Base-by-base conservation (phyloP, 305 asterid species). In the Ruellia speciosa region DNA sequence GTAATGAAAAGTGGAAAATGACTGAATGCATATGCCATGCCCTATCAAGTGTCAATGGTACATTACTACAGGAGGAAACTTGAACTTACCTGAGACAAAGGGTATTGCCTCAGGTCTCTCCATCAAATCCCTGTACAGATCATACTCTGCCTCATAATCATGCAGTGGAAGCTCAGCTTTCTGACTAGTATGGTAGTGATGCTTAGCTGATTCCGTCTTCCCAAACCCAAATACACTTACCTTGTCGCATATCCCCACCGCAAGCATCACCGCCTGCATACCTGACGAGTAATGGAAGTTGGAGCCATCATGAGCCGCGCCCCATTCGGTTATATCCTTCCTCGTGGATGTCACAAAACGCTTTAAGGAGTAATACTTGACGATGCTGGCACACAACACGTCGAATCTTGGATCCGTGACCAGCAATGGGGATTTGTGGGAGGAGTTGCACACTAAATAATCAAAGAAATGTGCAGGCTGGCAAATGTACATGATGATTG, bases 221-320 rank as follows among this genome's bases (percentile, higher is more conserved):
- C 99, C 99, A 54, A 84, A 93, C 8, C 99, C 99, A 19, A 88
- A 88, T 11, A 93, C 49, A 9, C 89, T 78, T 14, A 92, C 96
- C 18, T 70, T 78, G 49, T 86, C 90, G 57, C 99, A 93, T 17
- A 88, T 35, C 10, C 99, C 99, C 57, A 82, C 60, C 0, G 96
- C 95, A 31, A 93, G 79, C 87, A 88, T 77, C 52, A 93, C 80
- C 2, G 99, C 97, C 72, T 93, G 95, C 86, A 93, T 79, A 19
- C 99, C 99, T 0, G 99, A 93, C 8, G 99, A 93, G 75, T 93
- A 84, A 70, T 93, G 99, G 69, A 92, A 92, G 48, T 68, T 77
- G 3, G 75, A 59, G 14, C 90, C 96, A 37, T 79, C 99, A 49
- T 84, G 99, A 2, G 73, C 75, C n/a, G 78, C 33, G 18, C 61